Conservation (phyloP, 352 stramenopile genomes). For the Phytophthora fragariae region DNA sequence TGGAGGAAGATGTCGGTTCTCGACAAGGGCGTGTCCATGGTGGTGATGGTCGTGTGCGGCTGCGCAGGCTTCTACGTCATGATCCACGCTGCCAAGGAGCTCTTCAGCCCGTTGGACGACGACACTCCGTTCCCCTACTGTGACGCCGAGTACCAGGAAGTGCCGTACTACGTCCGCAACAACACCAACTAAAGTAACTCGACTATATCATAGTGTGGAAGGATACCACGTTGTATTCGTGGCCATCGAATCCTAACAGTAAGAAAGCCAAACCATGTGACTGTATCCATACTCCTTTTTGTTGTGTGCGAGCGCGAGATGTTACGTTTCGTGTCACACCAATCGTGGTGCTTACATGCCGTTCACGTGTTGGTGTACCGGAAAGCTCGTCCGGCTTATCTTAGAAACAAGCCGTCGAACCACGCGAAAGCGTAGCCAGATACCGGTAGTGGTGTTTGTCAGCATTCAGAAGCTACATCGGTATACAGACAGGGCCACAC, state of each 20-base stretch:
- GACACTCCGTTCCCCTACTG: conserved; percentile 33
- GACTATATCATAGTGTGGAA: conserved; percentile 23
- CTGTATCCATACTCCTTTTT: not conserved
- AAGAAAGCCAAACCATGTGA: conserved; percentile 6
- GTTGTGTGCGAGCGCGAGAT: no score
- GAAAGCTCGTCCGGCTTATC: no score
- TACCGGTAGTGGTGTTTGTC: no score
- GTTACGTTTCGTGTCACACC: no score
- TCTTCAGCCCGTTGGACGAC: conserved; percentile 54
- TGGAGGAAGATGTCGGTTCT: conserved; percentile 49
- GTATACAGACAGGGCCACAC: no score
- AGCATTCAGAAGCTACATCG: no score
- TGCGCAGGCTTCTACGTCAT: conserved; percentile 61
- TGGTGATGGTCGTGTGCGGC: conserved; percentile 55
- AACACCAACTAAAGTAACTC: conserved; percentile 25
- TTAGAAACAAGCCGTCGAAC: no score
- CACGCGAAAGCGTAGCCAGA: no score
- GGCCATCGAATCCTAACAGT: conserved; percentile 1
- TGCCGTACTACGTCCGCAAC: conserved; percentile 31
- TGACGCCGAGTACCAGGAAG: conserved; percentile 25
- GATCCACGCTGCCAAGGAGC: conserved; percentile 53
- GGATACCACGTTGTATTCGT: conserved; percentile 1
- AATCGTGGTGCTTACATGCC: no score
- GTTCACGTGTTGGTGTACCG: no score
- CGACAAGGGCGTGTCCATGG: conserved; percentile 51